Evolutionary conservation across 306 rosid genomes (phyloP).

Genomic region (Clitoria ternatea): DNA sequence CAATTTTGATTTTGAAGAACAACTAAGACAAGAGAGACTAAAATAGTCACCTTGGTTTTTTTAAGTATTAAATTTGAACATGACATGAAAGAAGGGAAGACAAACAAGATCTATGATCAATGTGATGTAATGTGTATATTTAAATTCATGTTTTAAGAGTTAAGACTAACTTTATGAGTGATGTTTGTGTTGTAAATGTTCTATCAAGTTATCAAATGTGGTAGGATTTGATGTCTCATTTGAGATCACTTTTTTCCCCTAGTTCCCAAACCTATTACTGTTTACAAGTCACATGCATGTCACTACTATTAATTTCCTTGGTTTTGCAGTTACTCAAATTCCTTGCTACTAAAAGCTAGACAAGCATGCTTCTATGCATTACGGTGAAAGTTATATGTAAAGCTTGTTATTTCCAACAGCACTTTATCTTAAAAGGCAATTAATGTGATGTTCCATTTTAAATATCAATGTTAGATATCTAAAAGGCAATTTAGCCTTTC

Average conservation of each 20-base stretch:
- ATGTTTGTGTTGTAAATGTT: constrained; percentile 55
- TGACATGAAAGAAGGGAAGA: constrained; percentile 36
- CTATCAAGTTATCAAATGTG: constrained; percentile 31
- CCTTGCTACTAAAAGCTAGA: constrained; percentile 14
- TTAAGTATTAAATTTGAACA: constrained; percentile 81
- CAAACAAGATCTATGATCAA: constrained; percentile 13
- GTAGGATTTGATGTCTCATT: constrained; percentile 41
- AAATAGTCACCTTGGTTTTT: constrained; percentile 80
- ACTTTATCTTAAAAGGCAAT: not conserved
- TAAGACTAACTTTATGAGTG: constrained; percentile 42
- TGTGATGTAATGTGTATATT: constrained; percentile 35
- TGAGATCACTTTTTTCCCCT: constrained; percentile 21
- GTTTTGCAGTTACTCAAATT: constrained; percentile 19
- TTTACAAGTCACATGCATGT: constrained; percentile 27
- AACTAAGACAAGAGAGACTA: constrained; percentile 54
- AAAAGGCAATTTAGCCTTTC: not conserved
- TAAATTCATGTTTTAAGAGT: constrained; percentile 28
- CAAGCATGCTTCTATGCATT: constrained; percentile 22
- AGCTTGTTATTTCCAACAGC: not conserved
- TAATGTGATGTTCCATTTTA: not conserved
- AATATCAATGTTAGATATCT: not conserved
- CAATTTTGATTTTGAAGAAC: constrained; percentile 47
- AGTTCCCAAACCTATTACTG: not conserved
- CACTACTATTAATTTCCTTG: constrained; percentile 22
- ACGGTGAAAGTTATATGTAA: not conserved